phyloP scores from a whole-genome alignment of 306 rosid genomes.

The Canavalia ensiformis region DNA sequence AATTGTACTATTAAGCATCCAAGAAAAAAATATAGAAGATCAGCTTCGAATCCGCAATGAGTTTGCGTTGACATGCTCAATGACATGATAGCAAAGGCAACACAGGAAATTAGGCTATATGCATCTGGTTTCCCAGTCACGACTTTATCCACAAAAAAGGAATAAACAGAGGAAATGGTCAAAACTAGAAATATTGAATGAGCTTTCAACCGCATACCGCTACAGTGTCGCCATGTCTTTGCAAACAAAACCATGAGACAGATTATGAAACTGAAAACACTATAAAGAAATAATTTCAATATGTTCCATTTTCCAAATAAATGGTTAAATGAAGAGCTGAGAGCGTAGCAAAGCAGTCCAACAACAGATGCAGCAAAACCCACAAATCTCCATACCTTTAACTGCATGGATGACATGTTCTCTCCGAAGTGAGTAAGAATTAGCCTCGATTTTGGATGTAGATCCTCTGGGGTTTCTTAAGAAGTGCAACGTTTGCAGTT shows the following conservation, averaged over 20 bases:
- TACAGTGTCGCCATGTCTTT: neutral
- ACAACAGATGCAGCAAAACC: conserved; percentile 19
- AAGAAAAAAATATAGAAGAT: conserved; percentile 20
- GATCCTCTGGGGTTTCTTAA: no score
- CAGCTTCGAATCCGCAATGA: conserved; percentile 25
- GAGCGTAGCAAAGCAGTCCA: conserved; percentile 35
- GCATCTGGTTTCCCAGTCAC: conserved; percentile 40
- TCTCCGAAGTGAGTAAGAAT: neutral
- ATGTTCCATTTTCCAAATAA: conserved; percentile 41
- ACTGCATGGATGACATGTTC: neutral
- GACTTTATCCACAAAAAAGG: conserved; percentile 35
- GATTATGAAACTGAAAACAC: neutral
- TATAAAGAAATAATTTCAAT: conserved; percentile 9
- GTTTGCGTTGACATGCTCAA: conserved; percentile 25
- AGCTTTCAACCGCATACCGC: conserved; percentile 10
- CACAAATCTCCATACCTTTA: conserved; percentile 22
- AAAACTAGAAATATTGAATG: conserved; percentile 19
- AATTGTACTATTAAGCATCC: conserved; percentile 17
- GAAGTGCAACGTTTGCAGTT: no score
- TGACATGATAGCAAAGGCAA: conserved; percentile 38
- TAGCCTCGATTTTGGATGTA: no score
- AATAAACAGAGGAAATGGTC: conserved; percentile 36
- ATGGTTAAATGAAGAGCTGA: conserved; percentile 39
- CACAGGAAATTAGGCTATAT: conserved; percentile 26
- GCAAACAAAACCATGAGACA: conserved; percentile 14